phyloP scores from a whole-genome alignment of 2,329 filamentous ascomycete genomes.

The Xylariaceae sp. region DNA sequence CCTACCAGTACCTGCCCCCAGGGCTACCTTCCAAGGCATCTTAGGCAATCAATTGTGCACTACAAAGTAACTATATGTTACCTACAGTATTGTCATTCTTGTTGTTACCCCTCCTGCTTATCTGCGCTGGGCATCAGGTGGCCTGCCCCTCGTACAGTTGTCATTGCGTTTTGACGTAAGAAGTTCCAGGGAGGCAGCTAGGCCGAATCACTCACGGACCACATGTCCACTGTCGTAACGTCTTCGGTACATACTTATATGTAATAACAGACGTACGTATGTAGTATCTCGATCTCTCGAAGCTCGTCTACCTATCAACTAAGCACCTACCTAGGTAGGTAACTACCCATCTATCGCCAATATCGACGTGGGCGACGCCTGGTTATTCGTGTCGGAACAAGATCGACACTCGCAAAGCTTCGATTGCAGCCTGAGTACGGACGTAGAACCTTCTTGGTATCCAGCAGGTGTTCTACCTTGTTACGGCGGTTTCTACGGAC shows the following conservation, averaged over 20 bases:
- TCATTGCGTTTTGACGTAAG: slow-evolving; percentile 11
- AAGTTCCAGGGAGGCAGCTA: background rate
- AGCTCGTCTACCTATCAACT: background rate
- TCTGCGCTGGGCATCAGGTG: slow-evolving; percentile 15
- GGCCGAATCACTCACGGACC: background rate
- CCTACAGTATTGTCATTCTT: background rate
- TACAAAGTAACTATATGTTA: too few species aligned
- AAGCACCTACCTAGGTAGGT: too few species aligned
- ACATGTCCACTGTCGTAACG: background rate
- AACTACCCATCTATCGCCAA: background rate
- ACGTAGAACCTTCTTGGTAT: too few species aligned
- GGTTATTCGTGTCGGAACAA: background rate
- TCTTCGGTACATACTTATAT: too few species aligned
- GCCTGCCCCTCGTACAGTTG: slow-evolving; percentile 4
- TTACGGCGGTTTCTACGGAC: too few species aligned
- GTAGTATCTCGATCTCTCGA: background rate
- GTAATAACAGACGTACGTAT: too few species aligned
- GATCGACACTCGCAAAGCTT: background rate
- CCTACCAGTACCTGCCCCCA: too few species aligned
- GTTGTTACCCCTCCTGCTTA: slow-evolving; percentile 16
- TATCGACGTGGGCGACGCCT: background rate
- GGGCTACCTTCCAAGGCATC: too few species aligned
- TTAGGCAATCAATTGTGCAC: too few species aligned
- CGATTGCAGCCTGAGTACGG: background rate
- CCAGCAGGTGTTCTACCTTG: too few species aligned